These are phyloP conservation scores for Mrakia blollopis DNA, from an alignment of 768 basidiomycete species.

Conservation along the genomic window DNA sequence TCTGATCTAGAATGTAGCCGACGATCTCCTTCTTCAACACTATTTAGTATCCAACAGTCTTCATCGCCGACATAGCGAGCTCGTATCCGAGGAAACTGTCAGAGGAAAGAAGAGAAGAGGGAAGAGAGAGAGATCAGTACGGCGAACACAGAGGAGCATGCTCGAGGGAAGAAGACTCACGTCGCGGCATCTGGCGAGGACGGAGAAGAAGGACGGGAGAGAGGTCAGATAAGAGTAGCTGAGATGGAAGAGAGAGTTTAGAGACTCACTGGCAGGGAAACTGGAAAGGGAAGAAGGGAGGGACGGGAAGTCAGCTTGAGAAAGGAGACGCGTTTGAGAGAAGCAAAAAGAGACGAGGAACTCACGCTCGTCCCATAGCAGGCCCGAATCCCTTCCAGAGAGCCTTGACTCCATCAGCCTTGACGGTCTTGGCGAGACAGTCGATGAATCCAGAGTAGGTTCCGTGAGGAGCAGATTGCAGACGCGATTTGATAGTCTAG, in stretches of 20 bases:
- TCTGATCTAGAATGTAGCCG: too few species aligned
- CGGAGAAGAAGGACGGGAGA: background rate
- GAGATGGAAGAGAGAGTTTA: background rate
- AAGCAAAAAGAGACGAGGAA: conserved; percentile 4
- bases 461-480: conserved; percentile 94
- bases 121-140: background rate
- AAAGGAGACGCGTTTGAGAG: too few species aligned
- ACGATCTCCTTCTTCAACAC: too few species aligned
- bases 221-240: background rate
- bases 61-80: conserved; percentile 30
- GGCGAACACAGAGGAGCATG: background rate
- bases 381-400: conserved; percentile 98
- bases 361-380: conserved; percentile 76
- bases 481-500: conserved; percentile 88
- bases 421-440: conserved; percentile 86
- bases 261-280: background rate
- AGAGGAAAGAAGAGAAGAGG: too few species aligned
- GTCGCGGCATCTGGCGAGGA: conserved; percentile 15
- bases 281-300: background rate
- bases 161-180: background rate
- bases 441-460: conserved; percentile 94
- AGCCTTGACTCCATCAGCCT: conserved; percentile 74
- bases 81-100: conserved; percentile 32
- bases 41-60: conserved; percentile 17
- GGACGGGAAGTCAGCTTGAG: background rate